Evolutionary conservation across 208 protist species (phyloP).

Genomic region (Entamoeba dispar): DNA sequence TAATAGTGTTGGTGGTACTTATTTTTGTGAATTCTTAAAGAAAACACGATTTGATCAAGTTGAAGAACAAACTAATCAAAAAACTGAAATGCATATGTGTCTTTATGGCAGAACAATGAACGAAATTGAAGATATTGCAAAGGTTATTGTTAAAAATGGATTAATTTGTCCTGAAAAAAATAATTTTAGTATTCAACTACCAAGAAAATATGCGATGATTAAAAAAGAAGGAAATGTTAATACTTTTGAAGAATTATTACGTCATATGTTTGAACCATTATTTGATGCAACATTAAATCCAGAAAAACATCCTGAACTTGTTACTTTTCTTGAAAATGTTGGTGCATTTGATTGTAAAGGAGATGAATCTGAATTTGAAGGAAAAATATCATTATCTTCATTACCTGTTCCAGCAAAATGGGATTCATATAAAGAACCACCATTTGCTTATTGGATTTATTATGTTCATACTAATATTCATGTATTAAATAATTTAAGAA

Average conservation of each 20-base stretch:
- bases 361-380: conserved; percentile 80
- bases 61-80: not conserved
- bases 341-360: conserved; percentile 86
- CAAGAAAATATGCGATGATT: conserved; percentile 32
- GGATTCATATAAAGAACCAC: conserved; percentile 73
- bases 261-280: conserved; percentile 82
- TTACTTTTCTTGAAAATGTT: conserved; percentile 79
- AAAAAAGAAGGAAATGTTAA: conserved; percentile 9
- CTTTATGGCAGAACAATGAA: not conserved
- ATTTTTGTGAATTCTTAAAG: not conserved
- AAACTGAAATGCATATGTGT: not conserved
- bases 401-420: conserved; percentile 57
- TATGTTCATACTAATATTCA: conserved; percentile 91
- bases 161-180: not conserved
- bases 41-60: not conserved
- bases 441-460: conserved; percentile 90
- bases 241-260: conserved; percentile 74
- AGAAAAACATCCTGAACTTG: conserved; percentile 64
- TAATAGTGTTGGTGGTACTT: not conserved
- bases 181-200: not conserved
- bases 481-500: conserved; percentile 76
- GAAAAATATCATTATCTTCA: not conserved
- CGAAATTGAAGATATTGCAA: not conserved
- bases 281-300: conserved; percentile 79
- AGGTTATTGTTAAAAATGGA: not conserved